Conservation (phyloP, 2,329 filamentous ascomycete genomes). For the Metarhizium brunneum region DNA sequence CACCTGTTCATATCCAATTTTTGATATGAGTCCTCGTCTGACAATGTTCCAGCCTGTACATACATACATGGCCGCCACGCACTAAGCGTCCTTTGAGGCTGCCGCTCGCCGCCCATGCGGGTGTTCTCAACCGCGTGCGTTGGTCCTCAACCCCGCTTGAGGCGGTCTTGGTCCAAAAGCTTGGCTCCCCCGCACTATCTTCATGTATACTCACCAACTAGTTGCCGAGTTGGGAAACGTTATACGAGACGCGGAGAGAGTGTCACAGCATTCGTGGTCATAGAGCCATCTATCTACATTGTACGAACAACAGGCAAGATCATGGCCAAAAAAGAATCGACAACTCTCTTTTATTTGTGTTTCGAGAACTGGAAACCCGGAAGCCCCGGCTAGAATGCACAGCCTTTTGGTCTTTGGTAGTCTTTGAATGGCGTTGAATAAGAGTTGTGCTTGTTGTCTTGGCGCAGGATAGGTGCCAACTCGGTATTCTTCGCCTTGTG, state of each 20-base stretch:
- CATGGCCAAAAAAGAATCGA: neutral
- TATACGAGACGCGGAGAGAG: neutral
- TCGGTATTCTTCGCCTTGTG: conserved; percentile 7
- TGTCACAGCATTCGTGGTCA: too few relatives aligned
- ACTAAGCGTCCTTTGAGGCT: neutral
- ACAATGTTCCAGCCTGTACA: neutral
- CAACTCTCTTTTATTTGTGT: neutral
- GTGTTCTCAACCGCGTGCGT: neutral
- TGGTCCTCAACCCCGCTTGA: neutral
- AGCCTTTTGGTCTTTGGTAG: neutral
- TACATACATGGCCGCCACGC: neutral
- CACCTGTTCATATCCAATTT: too few relatives aligned
- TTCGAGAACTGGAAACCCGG: too few relatives aligned
- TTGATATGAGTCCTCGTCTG: too few relatives aligned
- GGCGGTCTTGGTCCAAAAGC: neutral
- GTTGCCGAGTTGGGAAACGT: neutral
- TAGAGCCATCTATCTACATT: too few relatives aligned
- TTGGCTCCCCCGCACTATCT: neutral
- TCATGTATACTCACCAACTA: neutral
- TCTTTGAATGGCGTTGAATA: neutral
- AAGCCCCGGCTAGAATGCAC: neutral
- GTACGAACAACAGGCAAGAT: neutral
- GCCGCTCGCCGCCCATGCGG: too few relatives aligned
- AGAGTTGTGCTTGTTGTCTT: neutral
- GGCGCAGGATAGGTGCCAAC: neutral